These are phyloP conservation scores for Mariannaea elegans DNA, from an alignment of 2,329 filamentous ascomycete species.

Conservation along the genomic window DNA sequence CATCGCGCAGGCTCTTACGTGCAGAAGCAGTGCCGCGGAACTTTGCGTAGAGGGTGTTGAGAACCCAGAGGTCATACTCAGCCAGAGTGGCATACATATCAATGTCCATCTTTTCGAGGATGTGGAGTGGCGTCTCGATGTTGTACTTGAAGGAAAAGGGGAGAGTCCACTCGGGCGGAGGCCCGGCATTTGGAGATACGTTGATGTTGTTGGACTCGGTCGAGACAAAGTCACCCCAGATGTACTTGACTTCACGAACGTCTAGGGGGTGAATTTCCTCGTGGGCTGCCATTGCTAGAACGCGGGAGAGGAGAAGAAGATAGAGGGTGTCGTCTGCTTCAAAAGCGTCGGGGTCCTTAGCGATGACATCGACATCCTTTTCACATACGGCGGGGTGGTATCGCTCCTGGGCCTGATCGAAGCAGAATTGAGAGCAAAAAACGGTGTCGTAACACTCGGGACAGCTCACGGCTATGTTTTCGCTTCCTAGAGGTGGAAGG, in stretches of 20 bases:
- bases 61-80: slow-evolving; percentile 78
- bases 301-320: slow-evolving; percentile 68
- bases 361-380: slow-evolving; percentile 71
- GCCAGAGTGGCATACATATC: slow-evolving; percentile 72
- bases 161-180: slow-evolving; percentile 71
- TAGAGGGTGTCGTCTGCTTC: slow-evolving; percentile 71
- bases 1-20: slow-evolving; percentile 77
- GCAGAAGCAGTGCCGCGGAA: slow-evolving; percentile 94
- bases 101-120: slow-evolving; percentile 86
- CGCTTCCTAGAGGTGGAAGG: slow-evolving; percentile 67
- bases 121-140: slow-evolving; percentile 76
- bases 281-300: slow-evolving; percentile 70
- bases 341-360: slow-evolving; percentile 68
- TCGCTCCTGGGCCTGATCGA: slow-evolving; percentile 62
- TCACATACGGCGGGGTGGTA: slow-evolving; percentile 75
- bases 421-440: slow-evolving; percentile 70
- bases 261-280: slow-evolving; percentile 70
- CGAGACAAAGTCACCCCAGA: slow-evolving; percentile 74
- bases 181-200: slow-evolving; percentile 61
- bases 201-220: slow-evolving; percentile 62
- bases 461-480: slow-evolving; percentile 61
- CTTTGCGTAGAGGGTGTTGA: slow-evolving; percentile 93
- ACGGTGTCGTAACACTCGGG: slow-evolving; percentile 71
- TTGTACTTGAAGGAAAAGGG: slow-evolving; percentile 83
- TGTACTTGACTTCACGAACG: slow-evolving; percentile 71